These are phyloP conservation scores for Thielaviopsis ethacetica DNA, from an alignment of 2,329 filamentous ascomycete genomes.

Conservation along the genomic window DNA sequence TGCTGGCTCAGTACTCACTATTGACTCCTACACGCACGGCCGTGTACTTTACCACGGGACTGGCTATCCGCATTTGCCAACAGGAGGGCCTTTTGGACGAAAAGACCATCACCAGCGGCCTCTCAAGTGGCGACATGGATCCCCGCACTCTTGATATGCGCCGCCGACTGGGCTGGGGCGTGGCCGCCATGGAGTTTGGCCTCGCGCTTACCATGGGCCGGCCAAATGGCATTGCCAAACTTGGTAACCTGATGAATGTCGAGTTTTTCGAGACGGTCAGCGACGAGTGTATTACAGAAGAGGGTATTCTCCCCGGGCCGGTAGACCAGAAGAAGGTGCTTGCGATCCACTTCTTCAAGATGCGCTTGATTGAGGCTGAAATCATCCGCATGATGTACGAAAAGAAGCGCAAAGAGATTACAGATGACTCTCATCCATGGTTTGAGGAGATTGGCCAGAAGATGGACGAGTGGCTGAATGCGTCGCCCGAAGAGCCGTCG, in stretches of 20 bases:
- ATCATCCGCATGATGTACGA: conserved; percentile 77
- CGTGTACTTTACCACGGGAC: conserved; percentile 82
- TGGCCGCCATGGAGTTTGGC: conserved; percentile 76
- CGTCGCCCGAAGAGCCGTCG: conserved; percentile 50
- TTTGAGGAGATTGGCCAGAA: conserved; percentile 65
- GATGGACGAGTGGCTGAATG: conserved; percentile 63
- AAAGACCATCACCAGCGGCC: conserved; percentile 58
- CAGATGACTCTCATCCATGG: conserved; percentile 72
- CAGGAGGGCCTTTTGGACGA: conserved; percentile 79
- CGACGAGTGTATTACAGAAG: conserved; percentile 65
- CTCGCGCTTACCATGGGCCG: conserved; percentile 77
- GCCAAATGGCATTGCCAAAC: conserved; percentile 69
- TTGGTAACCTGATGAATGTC: conserved; percentile 70
- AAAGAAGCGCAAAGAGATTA: conserved; percentile 60
- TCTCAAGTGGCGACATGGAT: conserved; percentile 43
- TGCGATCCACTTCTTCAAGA: conserved; percentile 84
- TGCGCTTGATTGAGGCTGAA: conserved; percentile 75
- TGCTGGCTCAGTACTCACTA: conserved; percentile 84
- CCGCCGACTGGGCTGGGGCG: conserved; percentile 72
- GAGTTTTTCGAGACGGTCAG: conserved; percentile 68
- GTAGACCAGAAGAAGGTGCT: conserved; percentile 71
- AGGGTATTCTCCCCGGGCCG: conserved; percentile 57
- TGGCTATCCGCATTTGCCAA: conserved; percentile 76
- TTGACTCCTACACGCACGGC: conserved; percentile 83
- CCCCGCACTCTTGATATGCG: conserved; percentile 76